A percentile compares a stretch with the other conserved stretches of the same genome.
Evolutionary conservation across 208 protist genomes (phyloP).

Genomic region (Giardia duodenalis): DNA sequence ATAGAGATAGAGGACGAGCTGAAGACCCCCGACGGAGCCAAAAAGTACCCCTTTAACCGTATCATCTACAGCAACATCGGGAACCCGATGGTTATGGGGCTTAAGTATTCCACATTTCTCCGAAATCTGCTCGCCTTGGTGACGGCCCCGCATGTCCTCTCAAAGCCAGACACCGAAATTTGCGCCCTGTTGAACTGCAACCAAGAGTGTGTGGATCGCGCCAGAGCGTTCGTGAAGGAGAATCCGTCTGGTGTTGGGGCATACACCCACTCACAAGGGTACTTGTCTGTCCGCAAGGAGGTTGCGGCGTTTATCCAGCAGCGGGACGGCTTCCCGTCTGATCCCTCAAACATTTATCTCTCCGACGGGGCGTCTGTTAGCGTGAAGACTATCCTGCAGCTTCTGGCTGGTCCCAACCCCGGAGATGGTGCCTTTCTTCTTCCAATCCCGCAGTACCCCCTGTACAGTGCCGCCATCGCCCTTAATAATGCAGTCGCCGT

Average conservation of each 20-base stretch:
- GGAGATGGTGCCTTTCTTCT: slow-evolving; percentile 60
- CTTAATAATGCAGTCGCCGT: slow-evolving; percentile 67
- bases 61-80: slow-evolving; percentile 75
- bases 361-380: slow-evolving; percentile 81
- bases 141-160: slow-evolving; percentile 52
- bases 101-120: slow-evolving; percentile 82
- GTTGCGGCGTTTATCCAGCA: slow-evolving; percentile 76
- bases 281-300: slow-evolving; percentile 40
- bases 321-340: slow-evolving; percentile 60
- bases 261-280: slow-evolving; percentile 73
- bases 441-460: slow-evolving; percentile 96
- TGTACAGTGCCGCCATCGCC: slow-evolving; percentile 88
- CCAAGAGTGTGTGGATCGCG: background rate
- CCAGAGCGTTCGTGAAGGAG: background rate
- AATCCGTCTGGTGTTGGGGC: slow-evolving; percentile 60
- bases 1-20: slow-evolving; percentile 47
- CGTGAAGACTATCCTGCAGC: slow-evolving; percentile 64
- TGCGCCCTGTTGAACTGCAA: background rate
- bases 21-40: slow-evolving; percentile 26
- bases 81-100: slow-evolving; percentile 81
- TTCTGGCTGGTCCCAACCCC: slow-evolving; percentile 43
- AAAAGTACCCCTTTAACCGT: slow-evolving; percentile 14
- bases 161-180: slow-evolving; percentile 41
- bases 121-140: slow-evolving; percentile 59
- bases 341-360: slow-evolving; percentile 65